Base-by-base conservation (phyloP, 1,139 yeast species). In the Saccharomyces hybrid region DNA sequence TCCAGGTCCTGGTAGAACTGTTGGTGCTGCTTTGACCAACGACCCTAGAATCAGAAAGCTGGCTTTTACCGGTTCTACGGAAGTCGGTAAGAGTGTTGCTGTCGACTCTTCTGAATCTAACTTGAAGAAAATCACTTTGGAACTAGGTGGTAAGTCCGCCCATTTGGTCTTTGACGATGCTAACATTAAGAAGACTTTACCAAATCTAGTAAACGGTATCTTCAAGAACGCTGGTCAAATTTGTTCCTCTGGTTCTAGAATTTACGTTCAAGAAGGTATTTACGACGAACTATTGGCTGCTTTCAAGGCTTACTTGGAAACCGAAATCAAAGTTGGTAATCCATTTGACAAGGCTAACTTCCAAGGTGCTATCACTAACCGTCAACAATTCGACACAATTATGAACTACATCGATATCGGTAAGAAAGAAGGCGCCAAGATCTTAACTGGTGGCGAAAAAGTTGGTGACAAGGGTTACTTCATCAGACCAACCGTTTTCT, bases 141-240 rank as follows among this genome's bases (percentile, higher is more conserved):
- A 87, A 74, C 79, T 86, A 63, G 95, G 95, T 70, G 95, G 95
- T 68, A 87, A 87, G 73, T 86, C 93, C 52, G 90, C 95, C 62
- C 82, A 85, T 69, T 77, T 87, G 62, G 83, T 87, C 55, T 86
- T 87, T 68, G 79, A 80, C 60, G 95, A 87, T 71, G 85, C 86
- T 62, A 81, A 88, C 67, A 65, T 86, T 52, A 82, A 81, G 26
- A 74, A 75, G 60, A 81, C 95, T 57, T 78, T 86, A 57, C 76
- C 79, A 65, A 78, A 81, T 70, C 74, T 83, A 60, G 76, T 79
- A 58, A 70, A 73, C 50, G 88, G 88, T 70, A 83, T 83, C 62
- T 82, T 82, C 79, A 82, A 78, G 78, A 88, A 88, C 74, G 84
- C 89, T 61, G 96, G 95, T 70, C 95, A 88, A 75, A 88, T 86